Evolutionary conservation across 208 protist genomes (phyloP).

Genomic region (Herpetomonas tarakana): DNA sequence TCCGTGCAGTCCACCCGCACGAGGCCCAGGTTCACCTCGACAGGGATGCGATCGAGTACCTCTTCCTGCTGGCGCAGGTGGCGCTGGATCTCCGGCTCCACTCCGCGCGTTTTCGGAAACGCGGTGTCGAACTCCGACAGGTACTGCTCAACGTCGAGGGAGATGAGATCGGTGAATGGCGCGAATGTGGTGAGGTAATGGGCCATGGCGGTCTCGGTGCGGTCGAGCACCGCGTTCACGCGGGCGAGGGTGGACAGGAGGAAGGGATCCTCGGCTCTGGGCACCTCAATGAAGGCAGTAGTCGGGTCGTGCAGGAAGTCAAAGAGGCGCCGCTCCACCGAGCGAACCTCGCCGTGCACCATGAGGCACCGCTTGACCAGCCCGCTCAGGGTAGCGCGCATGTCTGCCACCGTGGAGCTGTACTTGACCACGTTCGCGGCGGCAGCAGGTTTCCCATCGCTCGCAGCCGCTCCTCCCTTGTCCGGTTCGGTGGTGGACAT

Average conservation of each 20-base stretch:
- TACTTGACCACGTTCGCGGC: constrained; percentile 35
- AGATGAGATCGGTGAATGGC: constrained; percentile 66
- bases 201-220: constrained; percentile 43
- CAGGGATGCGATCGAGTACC: constrained; percentile 63
- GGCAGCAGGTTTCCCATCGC: background rate
- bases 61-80: constrained; percentile 53
- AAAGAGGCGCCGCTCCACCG: constrained; percentile 88
- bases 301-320: constrained; percentile 89
- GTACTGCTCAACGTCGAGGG: constrained; percentile 73
- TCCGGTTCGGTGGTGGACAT: constrained; percentile 1
- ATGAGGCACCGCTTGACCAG: constrained; percentile 77
- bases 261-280: constrained; percentile 40
- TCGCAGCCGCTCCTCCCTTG: background rate
- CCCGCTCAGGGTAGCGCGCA: constrained; percentile 55
- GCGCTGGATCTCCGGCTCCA: constrained; percentile 76
- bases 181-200: constrained; percentile 74
- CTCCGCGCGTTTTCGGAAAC: constrained; percentile 59
- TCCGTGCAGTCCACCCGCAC: constrained; percentile 81
- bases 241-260: constrained; percentile 53
- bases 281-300: constrained; percentile 64
- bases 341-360: constrained; percentile 76
- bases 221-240: constrained; percentile 50
- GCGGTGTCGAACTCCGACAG: constrained; percentile 66
- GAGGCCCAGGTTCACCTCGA: constrained; percentile 63
- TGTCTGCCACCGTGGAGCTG: constrained; percentile 47